Evolutionary conservation across 2,329 filamentous ascomycete genomes (phyloP), one percentile per base, ranked within the genome.

Genomic region (Aspergillus sojae): DNA sequence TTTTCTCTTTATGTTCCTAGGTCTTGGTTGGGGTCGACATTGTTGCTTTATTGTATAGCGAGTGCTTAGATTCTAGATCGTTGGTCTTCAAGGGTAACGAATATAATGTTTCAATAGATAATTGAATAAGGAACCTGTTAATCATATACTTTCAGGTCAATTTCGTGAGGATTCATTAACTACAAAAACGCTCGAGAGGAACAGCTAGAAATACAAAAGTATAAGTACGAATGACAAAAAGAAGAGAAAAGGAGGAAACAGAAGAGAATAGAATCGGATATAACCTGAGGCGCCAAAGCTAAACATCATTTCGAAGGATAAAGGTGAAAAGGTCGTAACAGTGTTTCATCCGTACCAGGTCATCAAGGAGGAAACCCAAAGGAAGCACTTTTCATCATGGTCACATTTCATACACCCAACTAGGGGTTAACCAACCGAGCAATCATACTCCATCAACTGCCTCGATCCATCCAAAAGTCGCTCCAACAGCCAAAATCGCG

Each of bases 401-500:
- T 46, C 59, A 12, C 41, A 36, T 39, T 53, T 55, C 12, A 48
- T 48, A 28, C 16, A 16, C 14, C 16, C 21, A 43, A 43, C 16
- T 9, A 28, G 5, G 12, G 23, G 34, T 32, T 26, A 34, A 43
- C 16, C 41, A 32, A 2, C 14, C 14, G 48, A 30, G 26, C n/a
- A 32, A 64, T 68, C 58, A 78, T 68, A 78, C 71, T 6, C 74
- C 76, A 58, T 78, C 76, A 36, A 76, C 78, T 9, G 71, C 76
- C 63, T 79, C 77, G 55, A 80, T 74, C 79, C 78, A 81, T 32
- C 72, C 73, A 66, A 77, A 80, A 34, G 69, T 64, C 46, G 67
- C 62, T 5, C 76, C 77, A 34, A 71, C 70, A 11, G 65, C 63
- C 62, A 75, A 45, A 2, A 70, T 71, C 4, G 75, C 91, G 26